Evolutionary conservation across 179 eudicot genomes (phyloP).

Genomic region (Monotropa hypopitys): DNA sequence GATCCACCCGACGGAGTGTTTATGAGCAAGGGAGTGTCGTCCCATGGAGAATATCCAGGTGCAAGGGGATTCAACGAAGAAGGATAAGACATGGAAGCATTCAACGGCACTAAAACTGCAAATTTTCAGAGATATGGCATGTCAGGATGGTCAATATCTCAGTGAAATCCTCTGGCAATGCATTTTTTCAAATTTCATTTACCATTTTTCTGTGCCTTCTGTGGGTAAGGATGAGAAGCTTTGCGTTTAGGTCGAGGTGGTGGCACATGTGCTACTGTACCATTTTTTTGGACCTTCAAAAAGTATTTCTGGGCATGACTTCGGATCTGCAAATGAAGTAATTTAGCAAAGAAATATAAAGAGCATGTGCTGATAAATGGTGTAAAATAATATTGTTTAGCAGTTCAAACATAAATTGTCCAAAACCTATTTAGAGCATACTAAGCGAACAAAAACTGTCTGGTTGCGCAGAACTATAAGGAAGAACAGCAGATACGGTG

Average conservation of each 20-base stretch:
- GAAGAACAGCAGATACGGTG: neutral
- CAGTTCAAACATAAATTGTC: neutral
- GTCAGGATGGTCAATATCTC: constrained; percentile 8
- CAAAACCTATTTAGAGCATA: neutral
- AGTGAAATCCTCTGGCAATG: constrained; percentile 1
- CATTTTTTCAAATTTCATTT: neutral
- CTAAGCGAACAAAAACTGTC: neutral
- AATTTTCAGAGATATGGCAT: constrained; percentile 6
- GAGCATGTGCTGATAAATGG: neutral
- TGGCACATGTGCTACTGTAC: constrained; percentile 80
- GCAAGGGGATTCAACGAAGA: constrained; percentile 45
- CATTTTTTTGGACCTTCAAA: constrained; percentile 86
- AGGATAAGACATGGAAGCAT: constrained; percentile 46
- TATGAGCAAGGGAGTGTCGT: constrained; percentile 49
- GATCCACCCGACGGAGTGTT: constrained; percentile 35
- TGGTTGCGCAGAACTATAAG: neutral
- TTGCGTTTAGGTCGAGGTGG: constrained; percentile 93
- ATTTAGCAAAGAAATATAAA: constrained; percentile 3
- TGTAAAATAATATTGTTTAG: neutral
- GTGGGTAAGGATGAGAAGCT: constrained; percentile 90
- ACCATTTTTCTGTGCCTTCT: constrained; percentile 71
- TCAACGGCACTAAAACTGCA: constrained; percentile 41
- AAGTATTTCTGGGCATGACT: constrained; percentile 96
- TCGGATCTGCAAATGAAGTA: constrained; percentile 47
- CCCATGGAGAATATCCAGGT: constrained; percentile 64